Percentiles rank a stretch among this genome's conserved stretches.
Evolutionary conservation across 305 asterid species (phyloP).

Genomic region (Striga hermonthica): DNA sequence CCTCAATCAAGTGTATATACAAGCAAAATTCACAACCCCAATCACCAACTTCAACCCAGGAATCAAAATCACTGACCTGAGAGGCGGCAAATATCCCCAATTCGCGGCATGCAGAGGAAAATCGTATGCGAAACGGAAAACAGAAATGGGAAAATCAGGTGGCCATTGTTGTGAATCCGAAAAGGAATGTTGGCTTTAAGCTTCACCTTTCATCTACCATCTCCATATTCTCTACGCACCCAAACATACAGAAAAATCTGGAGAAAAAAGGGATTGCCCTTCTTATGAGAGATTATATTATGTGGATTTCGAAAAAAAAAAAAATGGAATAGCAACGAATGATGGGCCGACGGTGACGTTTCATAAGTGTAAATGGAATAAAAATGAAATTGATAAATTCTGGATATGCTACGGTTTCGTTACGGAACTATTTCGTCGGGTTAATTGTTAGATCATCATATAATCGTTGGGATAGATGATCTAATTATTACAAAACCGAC

Average conservation of each 20-base stretch:
- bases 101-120: conserved; percentile 24
- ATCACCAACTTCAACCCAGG: neutral
- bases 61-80: conserved; percentile 27
- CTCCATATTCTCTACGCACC: conserved; percentile 20
- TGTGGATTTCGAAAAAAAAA: neutral
- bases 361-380: neutral
- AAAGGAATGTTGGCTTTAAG: conserved; percentile 15
- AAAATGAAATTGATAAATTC: too few relatives aligned
- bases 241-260: conserved; percentile 24
- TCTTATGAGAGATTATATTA: too few relatives aligned
- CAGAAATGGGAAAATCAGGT: too few relatives aligned
- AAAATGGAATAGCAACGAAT: neutral
- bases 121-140: conserved; percentile 2
- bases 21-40: conserved; percentile 16
- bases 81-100: conserved; percentile 25
- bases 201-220: conserved; percentile 27
- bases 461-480: too few relatives aligned
- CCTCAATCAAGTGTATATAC: neutral
- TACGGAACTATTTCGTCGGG: too few relatives aligned
- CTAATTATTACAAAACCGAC: too few relatives aligned
- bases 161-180: too few relatives aligned
- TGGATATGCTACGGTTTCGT: too few relatives aligned
- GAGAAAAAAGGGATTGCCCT: neutral
- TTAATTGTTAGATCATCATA: too few relatives aligned
- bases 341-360: conserved; percentile 11